A percentile compares a stretch with the other conserved stretches of the same genome.
These are phyloP conservation scores for Myxozyma melibiosi DNA, from an alignment of 805 yeast genomes.

Conservation along the genomic window DNA sequence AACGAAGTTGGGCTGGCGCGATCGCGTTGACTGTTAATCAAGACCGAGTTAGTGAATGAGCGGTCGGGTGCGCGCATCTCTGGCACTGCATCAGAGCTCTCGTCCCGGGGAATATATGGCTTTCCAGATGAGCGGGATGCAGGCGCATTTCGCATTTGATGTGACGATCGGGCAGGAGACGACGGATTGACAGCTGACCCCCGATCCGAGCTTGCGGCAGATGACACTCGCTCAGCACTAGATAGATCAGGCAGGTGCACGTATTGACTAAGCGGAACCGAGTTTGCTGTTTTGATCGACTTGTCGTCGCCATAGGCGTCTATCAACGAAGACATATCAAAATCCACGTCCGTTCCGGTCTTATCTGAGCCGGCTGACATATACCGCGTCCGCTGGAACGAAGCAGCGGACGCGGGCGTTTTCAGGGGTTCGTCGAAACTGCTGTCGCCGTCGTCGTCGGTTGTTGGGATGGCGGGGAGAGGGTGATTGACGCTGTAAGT, in stretches of 20 bases:
- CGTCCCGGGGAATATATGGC: not conserved
- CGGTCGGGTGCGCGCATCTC: not conserved
- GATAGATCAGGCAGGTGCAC: no score
- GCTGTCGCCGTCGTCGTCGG: not conserved
- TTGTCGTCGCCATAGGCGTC: slow-evolving; percentile 11
- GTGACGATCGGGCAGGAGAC: not conserved
- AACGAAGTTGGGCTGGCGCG: not conserved
- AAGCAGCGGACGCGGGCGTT: not conserved
- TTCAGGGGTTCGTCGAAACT: not conserved
- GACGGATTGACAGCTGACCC: not conserved
- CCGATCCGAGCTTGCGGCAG: not conserved
- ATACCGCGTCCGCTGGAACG: not conserved
- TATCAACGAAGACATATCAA: slow-evolving; percentile 5
- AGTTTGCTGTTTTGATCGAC: no score
- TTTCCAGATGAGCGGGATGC: no score
- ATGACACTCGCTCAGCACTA: no score
- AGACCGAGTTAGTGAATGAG: not conserved
- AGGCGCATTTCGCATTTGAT: no score
- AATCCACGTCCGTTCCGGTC: not conserved
- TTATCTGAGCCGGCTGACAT: not conserved
- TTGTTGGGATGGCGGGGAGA: not conserved
- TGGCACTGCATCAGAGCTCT: not conserved
- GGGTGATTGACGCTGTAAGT: not conserved
- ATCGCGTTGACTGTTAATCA: not conserved
- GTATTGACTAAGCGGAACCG: no score